Base-by-base conservation (phyloP, 2,329 filamentous ascomycete genomes). In the Penicillium polonicum region DNA sequence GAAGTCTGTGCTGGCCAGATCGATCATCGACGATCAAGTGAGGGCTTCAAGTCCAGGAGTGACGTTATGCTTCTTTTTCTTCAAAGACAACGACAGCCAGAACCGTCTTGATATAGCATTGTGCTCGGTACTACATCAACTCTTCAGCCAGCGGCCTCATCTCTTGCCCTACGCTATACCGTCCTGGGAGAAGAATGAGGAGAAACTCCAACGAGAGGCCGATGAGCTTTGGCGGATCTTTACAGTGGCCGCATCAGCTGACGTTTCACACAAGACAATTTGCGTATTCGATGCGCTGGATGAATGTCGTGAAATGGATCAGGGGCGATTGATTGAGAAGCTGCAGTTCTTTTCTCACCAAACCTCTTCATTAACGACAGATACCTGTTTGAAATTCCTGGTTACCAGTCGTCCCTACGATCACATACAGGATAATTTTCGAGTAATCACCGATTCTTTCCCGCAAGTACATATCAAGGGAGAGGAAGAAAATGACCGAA, bases 1-100 rank as follows among this genome's bases (percentile, higher is more conserved):
- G 6, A 78, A 78, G 58, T 78, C 74, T 25, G 75, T 78, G 0
- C 65, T 78, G 0, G 59, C 73, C 0, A 69, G 64, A 61, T 71
- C 67, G 3, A 63, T 78, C 0, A 64, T 77, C 10, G 70, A 77
- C 46, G 29, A 29, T 9, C 2, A 29, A 2, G 8, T 29, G 0
- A 3, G 2, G 8, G 8, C 27, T 0, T 29, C 8, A 2, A 9
- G 48, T 17, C n/a, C 58, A 31, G 38, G 36, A 25, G 48, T 60
- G 15, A 65, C 66, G 1, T 63, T 71, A 3, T 75, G 70, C 50
- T 76, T 70, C 60, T 78, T 75, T 60, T 78, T 77, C 62, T 76
- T 76, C 57, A 73, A 76, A 45, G 72, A 76, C 35, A 72, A 75
- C 41, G 63, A 72, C 0, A 62, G 71, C 2, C 72, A 77, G 51